Percentiles rank a stretch among this genome's conserved stretches.
Conservation (phyloP, 2,329 filamentous ascomycete genomes). For the Exophiala xenobiotica region DNA sequence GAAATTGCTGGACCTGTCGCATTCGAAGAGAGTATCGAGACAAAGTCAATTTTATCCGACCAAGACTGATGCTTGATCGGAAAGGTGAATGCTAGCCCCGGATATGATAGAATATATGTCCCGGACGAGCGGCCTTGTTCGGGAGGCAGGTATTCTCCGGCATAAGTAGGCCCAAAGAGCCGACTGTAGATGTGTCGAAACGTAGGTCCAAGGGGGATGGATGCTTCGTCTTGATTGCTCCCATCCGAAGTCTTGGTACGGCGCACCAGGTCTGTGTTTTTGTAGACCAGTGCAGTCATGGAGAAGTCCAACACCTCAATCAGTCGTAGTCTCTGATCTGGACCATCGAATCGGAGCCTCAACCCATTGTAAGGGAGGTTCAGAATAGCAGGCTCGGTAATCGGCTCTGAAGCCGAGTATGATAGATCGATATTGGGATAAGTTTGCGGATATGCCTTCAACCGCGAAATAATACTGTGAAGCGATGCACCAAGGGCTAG, state of each 20-base stretch:
- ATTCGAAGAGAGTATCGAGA: slow-evolving; percentile 77
- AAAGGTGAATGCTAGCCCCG: slow-evolving; percentile 91
- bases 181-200: slow-evolving; percentile 91
- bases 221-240: slow-evolving; percentile 34
- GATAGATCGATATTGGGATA: slow-evolving; percentile 82
- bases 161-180: slow-evolving; percentile 89
- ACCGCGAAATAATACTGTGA: slow-evolving; percentile 80
- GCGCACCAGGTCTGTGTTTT: slow-evolving; percentile 74
- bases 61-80: slow-evolving; percentile 72
- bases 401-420: slow-evolving; percentile 73
- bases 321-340: slow-evolving; percentile 84
- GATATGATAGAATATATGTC: slow-evolving; percentile 88
- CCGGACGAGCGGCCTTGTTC: slow-evolving; percentile 57
- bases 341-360: slow-evolving; percentile 87
- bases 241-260: slow-evolving; percentile 44
- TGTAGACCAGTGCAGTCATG: slow-evolving; percentile 80
- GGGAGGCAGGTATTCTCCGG: slow-evolving; percentile 82
- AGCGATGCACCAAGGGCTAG: slow-evolving; percentile 85
- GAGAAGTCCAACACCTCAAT: slow-evolving; percentile 91
- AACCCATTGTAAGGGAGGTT: slow-evolving; percentile 81
- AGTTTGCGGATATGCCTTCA: slow-evolving; percentile 80
- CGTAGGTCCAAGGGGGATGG: slow-evolving; percentile 61
- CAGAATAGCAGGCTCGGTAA: slow-evolving; percentile 72
- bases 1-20: slow-evolving; percentile 73
- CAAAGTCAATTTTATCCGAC: slow-evolving; percentile 73